These are phyloP conservation scores for Saccharomyces hybrid DNA, from an alignment of 1,139 yeast species.

Conservation along the genomic window DNA sequence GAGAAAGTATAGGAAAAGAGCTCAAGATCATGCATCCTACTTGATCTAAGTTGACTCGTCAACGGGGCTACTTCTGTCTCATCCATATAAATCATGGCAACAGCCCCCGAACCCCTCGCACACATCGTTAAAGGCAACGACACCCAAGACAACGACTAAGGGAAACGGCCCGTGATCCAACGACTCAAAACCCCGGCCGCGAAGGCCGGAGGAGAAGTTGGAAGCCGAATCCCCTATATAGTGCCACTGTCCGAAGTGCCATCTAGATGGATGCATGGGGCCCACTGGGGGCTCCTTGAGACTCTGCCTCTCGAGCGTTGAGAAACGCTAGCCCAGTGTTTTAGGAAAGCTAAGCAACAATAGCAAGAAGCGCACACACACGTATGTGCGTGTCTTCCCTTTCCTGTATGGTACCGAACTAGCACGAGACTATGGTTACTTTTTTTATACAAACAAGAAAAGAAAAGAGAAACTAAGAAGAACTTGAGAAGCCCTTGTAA, in stretches of 20 bases:
- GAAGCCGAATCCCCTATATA: slow-evolving; percentile 5
- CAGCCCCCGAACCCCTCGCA: slow-evolving; percentile 13
- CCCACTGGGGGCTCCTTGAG: slow-evolving; percentile 25
- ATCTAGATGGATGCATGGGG: slow-evolving; percentile 3
- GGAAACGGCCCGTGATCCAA: slow-evolving; percentile 8
- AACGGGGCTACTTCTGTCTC: slow-evolving; percentile 79
- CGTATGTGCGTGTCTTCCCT: slow-evolving; percentile 23
- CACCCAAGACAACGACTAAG: slow-evolving; percentile 22
- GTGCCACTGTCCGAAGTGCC: background rate
- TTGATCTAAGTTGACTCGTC: slow-evolving; percentile 63
- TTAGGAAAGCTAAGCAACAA: slow-evolving; percentile 28
- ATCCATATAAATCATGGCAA: slow-evolving; percentile 35
- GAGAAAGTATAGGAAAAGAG: slow-evolving; percentile 36
- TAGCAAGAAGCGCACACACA: slow-evolving; percentile 23
- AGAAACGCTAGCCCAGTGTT: slow-evolving; percentile 42
- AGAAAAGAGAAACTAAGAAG: background rate
- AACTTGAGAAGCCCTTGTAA: too few relatives aligned
- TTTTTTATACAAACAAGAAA: slow-evolving; percentile 3
- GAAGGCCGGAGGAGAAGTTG: slow-evolving; percentile 40
- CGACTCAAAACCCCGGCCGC: slow-evolving; percentile 50
- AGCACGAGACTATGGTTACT: slow-evolving; percentile 45
- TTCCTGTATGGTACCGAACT: slow-evolving; percentile 17
- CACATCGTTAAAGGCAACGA: slow-evolving; percentile 29
- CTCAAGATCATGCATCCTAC: slow-evolving; percentile 52
- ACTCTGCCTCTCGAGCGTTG: slow-evolving; percentile 61